A percentile compares a stretch with the other conserved stretches of the same genome.
These are phyloP conservation scores for Incumbomyces delicatus DNA, from an alignment of 2,329 filamentous ascomycete species.

Conservation along the genomic window DNA sequence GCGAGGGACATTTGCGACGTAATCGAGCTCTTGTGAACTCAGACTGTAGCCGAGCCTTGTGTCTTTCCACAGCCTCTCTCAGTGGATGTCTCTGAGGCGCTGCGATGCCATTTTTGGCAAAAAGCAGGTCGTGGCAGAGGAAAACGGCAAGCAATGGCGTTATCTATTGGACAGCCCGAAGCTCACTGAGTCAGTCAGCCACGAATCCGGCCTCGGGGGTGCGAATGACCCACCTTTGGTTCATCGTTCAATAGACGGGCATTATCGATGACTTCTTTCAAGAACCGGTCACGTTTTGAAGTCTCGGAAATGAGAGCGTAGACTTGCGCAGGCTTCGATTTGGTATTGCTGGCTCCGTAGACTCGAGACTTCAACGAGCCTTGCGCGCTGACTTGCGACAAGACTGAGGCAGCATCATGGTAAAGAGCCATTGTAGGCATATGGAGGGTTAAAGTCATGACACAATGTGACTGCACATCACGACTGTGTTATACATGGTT, in stretches of 20 bases:
- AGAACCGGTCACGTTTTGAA: constrained; percentile 76
- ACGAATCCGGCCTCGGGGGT: constrained; percentile 5
- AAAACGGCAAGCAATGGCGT: constrained; percentile 71
- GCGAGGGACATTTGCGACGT: constrained; percentile 55
- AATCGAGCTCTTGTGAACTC: constrained; percentile 76
- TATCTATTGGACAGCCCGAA: constrained; percentile 46
- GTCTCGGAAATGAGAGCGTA: constrained; percentile 82
- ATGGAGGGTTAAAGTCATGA: too few relatives aligned
- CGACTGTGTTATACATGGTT: too few relatives aligned
- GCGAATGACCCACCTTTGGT: constrained; percentile 56
- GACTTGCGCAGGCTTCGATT: constrained; percentile 68
- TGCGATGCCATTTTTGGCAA: constrained; percentile 72
- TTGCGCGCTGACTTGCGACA: constrained; percentile 46
- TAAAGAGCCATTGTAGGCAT: constrained; percentile 71
- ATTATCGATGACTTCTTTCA: constrained; percentile 83
- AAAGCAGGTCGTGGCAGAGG: constrained; percentile 74
- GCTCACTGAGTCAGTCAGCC: constrained; percentile 30
- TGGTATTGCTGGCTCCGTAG: constrained; percentile 60
- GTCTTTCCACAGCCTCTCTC: constrained; percentile 62
- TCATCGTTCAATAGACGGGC: constrained; percentile 68
- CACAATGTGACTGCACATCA: too few relatives aligned
- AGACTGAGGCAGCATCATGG: constrained; percentile 72
- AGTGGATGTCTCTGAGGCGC: constrained; percentile 72
- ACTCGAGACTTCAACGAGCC: constrained; percentile 81
- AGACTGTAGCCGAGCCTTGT: constrained; percentile 69